Base-by-base conservation (phyloP, 106 monocot genomes). In the Acorus gramineus region DNA sequence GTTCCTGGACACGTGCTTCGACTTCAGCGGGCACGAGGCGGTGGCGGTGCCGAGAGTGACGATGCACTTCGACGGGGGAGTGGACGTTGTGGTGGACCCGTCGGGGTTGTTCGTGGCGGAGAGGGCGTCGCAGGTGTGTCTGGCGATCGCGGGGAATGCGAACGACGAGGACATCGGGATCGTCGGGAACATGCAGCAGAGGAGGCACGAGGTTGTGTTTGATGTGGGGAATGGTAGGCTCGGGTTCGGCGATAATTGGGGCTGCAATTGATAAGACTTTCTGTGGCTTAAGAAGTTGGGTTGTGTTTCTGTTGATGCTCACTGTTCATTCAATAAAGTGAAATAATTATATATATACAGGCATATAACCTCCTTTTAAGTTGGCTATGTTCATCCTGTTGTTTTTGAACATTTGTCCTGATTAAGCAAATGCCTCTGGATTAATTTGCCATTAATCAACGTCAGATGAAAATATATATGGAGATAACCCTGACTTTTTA, bases 151-250 rank as follows among this genome's bases (percentile, higher is more conserved):
- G n/a, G 61, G 61, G 4, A 71, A 71, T 46, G 8, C 6, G 45
- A 12, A 44, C 48, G 61, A 3, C 3, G 11, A 7, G 2, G 9
- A 57, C 2, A 6, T 65, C 3, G 65, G 65, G 2, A 73, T 73
- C 48, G 58, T 73, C 43, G 73, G 73, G 11, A 65, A 73, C 47
- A 6, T 65, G 6, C 66, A 73, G 65, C 73, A 65, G 66, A 64
- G 45, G 42, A 13, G 43, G 42, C 2, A 46, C 2, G 52, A 52
- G 49, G 65, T 73, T 14, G 58, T 66, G 4, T 57, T 65, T 14
- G 73, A 73, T 43, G 6, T 57, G 4, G 11, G 42, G 4, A 8
- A 8, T 2, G 6, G 14, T 0, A 53, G 42, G 42, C 63, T 72
- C 4, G 71, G 63, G 28, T 64, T 72, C 42, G 63, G 42, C 28